Evolutionary conservation across 225 moss, liverwort and hornwort genomes (phyloP).

Genomic region (Lunularia cruciata): DNA sequence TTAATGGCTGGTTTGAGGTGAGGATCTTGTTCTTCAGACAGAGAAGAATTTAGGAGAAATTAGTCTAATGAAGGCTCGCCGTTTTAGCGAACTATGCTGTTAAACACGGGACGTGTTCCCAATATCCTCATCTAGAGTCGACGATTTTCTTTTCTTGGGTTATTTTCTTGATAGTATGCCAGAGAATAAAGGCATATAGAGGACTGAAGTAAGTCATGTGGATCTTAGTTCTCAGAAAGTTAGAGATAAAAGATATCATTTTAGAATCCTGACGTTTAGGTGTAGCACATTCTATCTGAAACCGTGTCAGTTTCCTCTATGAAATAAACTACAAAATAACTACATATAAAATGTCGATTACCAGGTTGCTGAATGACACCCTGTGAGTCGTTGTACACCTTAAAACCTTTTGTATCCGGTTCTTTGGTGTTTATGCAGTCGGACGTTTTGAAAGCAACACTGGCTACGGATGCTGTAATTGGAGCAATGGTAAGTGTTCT

Average conservation of each 20-base stretch:
- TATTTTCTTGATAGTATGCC: background rate
- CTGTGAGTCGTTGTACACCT: too few relatives aligned
- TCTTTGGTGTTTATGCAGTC: slow-evolving; percentile 51
- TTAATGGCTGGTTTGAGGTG: slow-evolving; percentile 96
- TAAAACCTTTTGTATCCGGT: too few relatives aligned
- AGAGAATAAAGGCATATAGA: background rate
- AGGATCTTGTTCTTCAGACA: background rate
- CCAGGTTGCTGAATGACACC: too few relatives aligned
- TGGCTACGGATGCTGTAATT: slow-evolving; percentile 90
- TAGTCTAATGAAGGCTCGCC: background rate
- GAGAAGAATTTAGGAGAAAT: background rate
- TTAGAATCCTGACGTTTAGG: too few relatives aligned
- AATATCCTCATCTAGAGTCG: too few relatives aligned
- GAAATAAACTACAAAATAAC: too few relatives aligned
- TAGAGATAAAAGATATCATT: too few relatives aligned
- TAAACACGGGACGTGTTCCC: background rate
- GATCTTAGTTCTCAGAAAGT: background rate
- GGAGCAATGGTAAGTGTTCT: slow-evolving; percentile 79
- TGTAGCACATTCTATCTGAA: too few relatives aligned
- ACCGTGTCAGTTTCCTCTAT: too few relatives aligned
- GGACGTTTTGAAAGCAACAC: slow-evolving; percentile 79
- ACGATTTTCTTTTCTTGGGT: background rate
- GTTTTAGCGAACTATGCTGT: background rate
- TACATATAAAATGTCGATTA: too few relatives aligned
- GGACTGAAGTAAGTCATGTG: background rate